phyloP scores from a whole-genome alignment of 805 yeast genomes.

The Candida parachauliodes region DNA sequence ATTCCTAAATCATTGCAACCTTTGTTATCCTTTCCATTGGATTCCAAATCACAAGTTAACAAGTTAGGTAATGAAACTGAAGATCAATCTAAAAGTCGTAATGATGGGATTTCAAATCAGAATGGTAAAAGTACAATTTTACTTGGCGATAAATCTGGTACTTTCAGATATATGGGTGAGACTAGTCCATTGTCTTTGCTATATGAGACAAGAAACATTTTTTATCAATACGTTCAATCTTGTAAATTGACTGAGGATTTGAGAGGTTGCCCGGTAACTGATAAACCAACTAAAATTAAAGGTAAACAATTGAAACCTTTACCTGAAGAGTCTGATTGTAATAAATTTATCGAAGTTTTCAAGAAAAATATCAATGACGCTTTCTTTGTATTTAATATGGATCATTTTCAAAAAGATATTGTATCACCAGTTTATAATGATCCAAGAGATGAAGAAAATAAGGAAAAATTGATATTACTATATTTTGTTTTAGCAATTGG shows the following conservation, averaged over 20 bases:
- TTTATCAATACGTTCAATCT: slow-evolving; percentile 21
- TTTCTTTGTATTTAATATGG: slow-evolving; percentile 37
- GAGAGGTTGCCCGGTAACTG: slow-evolving; percentile 31
- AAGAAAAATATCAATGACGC: slow-evolving; percentile 37
- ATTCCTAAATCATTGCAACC: slow-evolving; percentile 14
- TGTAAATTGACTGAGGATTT: slow-evolving; percentile 38
- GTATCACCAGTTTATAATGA: slow-evolving; percentile 28
- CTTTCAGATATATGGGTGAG: slow-evolving; percentile 39
- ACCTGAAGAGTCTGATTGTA: slow-evolving; percentile 9
- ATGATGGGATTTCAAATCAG: slow-evolving; percentile 14
- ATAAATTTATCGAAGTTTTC: slow-evolving; percentile 22
- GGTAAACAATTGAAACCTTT: slow-evolving; percentile 1
- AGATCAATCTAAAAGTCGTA: neutral
- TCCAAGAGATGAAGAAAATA: slow-evolving; percentile 16
- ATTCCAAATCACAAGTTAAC: neutral
- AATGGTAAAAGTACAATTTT: slow-evolving; percentile 23
- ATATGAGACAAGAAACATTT: slow-evolving; percentile 37
- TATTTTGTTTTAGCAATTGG: slow-evolving; percentile 41
- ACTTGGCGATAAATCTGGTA: slow-evolving; percentile 32
- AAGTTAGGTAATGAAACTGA: neutral
- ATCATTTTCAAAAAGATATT: slow-evolving; percentile 23
- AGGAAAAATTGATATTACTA: slow-evolving; percentile 26
- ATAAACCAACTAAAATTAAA: slow-evolving; percentile 25
- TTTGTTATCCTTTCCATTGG: slow-evolving; percentile 11
- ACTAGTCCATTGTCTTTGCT: slow-evolving; percentile 39